These are phyloP conservation scores for Globisporangium paddicum DNA, from an alignment of 352 stramenopile species.

Conservation along the genomic window DNA sequence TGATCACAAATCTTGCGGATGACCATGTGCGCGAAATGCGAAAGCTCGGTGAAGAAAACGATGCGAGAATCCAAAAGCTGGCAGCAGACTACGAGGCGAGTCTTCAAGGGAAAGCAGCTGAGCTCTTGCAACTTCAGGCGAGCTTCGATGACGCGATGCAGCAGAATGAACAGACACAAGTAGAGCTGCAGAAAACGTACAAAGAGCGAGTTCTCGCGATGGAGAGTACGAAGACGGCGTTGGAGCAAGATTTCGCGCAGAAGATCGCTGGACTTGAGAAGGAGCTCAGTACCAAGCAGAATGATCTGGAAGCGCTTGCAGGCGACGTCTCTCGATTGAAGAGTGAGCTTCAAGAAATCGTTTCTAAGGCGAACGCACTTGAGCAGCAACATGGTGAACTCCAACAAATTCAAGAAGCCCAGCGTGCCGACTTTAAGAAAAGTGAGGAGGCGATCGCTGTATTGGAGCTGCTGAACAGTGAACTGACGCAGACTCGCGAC, in stretches of 20 bases:
- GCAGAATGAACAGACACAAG: slow-evolving; percentile 14
- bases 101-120: slow-evolving; percentile 2
- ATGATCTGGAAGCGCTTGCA: slow-evolving; percentile 13
- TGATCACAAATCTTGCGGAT: neutral
- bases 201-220: slow-evolving; percentile 11
- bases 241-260: slow-evolving; percentile 14
- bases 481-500: neutral
- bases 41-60: neutral
- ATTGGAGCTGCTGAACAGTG: neutral
- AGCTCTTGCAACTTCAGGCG: slow-evolving; percentile 4
- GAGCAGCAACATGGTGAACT: neutral
- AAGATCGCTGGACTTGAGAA: slow-evolving; percentile 16
- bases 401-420: neutral
- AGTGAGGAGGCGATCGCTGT: neutral
- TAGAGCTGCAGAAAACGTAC: slow-evolving; percentile 15
- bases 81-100: neutral
- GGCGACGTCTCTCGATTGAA: neutral
- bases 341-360: neutral
- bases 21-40: neutral
- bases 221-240: neutral
- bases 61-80: neutral
- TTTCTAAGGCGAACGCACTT: neutral
- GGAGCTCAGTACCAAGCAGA: neutral
- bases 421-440: neutral
- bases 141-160: slow-evolving; percentile 2